phyloP scores from a whole-genome alignment of 2,329 filamentous ascomycete genomes.

The Ceratocystis alfenasii region DNA sequence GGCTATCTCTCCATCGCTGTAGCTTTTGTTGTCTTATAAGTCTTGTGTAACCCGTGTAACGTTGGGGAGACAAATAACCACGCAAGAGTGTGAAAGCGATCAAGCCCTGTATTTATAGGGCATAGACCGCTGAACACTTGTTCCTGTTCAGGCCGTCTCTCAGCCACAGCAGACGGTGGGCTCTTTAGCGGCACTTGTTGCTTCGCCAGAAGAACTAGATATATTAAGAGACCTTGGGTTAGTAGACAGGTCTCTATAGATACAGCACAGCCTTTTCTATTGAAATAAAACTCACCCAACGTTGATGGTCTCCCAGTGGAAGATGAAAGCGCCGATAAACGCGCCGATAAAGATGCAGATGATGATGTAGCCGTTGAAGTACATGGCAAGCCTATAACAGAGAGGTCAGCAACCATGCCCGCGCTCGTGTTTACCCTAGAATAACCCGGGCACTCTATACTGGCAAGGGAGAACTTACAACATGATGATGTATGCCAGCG shows the following conservation, averaged over 20 bases:
- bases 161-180: conserved; percentile 35
- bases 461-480: conserved; percentile 31
- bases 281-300: conserved; percentile 26
- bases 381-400: conserved; percentile 39
- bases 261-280: no score
- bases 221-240: background rate
- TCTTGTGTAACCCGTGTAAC: background rate
- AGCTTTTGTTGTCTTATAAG: background rate
- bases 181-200: conserved; percentile 31
- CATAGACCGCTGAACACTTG: background rate
- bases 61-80: background rate
- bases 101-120: background rate
- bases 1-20: background rate
- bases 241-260: background rate
- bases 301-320: conserved; percentile 52
- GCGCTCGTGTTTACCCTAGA: no score
- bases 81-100: background rate
- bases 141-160: background rate
- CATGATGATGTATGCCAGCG: conserved; percentile 71
- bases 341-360: conserved; percentile 70
- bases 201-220: conserved; percentile 15
- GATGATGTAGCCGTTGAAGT: conserved; percentile 62
- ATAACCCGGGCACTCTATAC: background rate
- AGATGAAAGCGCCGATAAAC: conserved; percentile 59
- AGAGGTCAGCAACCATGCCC: background rate